Evolutionary conservation across 2,329 filamentous ascomycete species (phyloP).

Genomic region (Diaporthe vexans): DNA sequence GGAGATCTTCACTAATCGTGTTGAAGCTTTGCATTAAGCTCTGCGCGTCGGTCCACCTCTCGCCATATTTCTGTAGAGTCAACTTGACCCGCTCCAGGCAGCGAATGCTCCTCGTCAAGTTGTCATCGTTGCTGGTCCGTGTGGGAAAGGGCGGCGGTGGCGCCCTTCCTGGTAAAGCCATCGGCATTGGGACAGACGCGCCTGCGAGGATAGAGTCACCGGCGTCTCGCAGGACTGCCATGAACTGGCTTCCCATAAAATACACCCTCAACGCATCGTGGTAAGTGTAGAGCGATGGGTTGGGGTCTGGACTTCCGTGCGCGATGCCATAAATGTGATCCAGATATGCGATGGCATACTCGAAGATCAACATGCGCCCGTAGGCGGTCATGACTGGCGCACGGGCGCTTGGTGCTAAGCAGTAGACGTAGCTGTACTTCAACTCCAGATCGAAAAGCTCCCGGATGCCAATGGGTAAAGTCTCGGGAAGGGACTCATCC

Average conservation of each 20-base stretch:
- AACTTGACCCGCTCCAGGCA: conserved; percentile 68
- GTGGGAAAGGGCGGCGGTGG: conserved; percentile 68
- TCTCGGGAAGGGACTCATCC: conserved; percentile 81
- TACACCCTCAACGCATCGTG: conserved; percentile 89
- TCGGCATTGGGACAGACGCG: conserved; percentile 59
- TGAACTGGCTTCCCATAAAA: conserved; percentile 77
- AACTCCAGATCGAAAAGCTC: conserved; percentile 89
- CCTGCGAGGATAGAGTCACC: conserved; percentile 70
- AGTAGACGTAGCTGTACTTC: conserved; percentile 91
- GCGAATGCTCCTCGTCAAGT: conserved; percentile 67
- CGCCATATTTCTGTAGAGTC: conserved; percentile 69
- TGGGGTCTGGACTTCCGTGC: conserved; percentile 67
- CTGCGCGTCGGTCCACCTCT: conserved; percentile 71
- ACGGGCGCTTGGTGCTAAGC: conserved; percentile 83
- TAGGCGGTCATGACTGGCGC: conserved; percentile 82
- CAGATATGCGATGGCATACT: conserved; percentile 87
- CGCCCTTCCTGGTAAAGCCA: conserved; percentile 60
- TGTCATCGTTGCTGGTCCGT: conserved; percentile 59
- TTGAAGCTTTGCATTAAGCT: conserved; percentile 69
- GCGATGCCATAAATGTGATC: conserved; percentile 77
- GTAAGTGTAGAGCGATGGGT: conserved; percentile 82
- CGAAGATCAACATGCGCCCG: conserved; percentile 85
- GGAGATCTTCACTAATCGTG: conserved; percentile 59
- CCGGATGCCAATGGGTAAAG: conserved; percentile 74
- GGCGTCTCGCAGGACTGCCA: conserved; percentile 71